These are phyloP conservation scores for Boletus rubroflammeus DNA, from an alignment of 768 basidiomycete genomes.

Conservation along the genomic window DNA sequence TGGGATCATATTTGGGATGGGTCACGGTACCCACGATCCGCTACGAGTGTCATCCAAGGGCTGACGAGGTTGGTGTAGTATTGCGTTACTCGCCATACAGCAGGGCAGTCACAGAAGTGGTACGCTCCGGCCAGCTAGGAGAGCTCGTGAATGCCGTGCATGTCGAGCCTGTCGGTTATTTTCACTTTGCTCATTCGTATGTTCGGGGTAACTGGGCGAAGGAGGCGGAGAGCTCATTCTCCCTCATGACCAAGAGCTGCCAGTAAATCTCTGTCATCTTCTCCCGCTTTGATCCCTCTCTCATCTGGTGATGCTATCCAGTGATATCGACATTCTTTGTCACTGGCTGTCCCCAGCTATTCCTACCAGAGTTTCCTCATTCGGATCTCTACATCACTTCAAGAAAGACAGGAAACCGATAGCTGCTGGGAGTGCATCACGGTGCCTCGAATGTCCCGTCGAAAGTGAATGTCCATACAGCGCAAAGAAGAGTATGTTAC, in stretches of 20 bases:
- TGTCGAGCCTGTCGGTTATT: slow-evolving; percentile 82
- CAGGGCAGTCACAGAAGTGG: slow-evolving; percentile 61
- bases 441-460: slow-evolving; percentile 75
- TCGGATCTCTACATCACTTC: slow-evolving; percentile 84
- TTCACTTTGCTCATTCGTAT: slow-evolving; percentile 87
- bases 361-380: slow-evolving; percentile 74
- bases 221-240: slow-evolving; percentile 69
- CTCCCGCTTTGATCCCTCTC: slow-evolving; percentile 1
- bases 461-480: slow-evolving; percentile 80
- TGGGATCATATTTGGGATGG: slow-evolving; percentile 78
- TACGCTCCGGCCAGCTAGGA: slow-evolving; percentile 70
- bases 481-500: slow-evolving; percentile 70
- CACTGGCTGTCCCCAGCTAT: slow-evolving; percentile 67
- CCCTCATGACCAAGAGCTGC: slow-evolving; percentile 87
- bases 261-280: slow-evolving; percentile 52
- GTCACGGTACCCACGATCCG: slow-evolving; percentile 58
- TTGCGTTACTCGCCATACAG: slow-evolving; percentile 86
- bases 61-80: slow-evolving; percentile 42
- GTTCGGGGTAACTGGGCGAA: slow-evolving; percentile 81
- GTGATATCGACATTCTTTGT: slow-evolving; percentile 83
- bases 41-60: neutral
- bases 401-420: slow-evolving; percentile 66
- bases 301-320: slow-evolving; percentile 27
- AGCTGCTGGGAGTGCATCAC: slow-evolving; percentile 59
- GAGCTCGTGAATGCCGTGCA: slow-evolving; percentile 80